A percentile compares a stretch with the other conserved stretches of the same genome.
Evolutionary conservation across 2,329 filamentous ascomycete genomes (phyloP).

Genomic region (Arthrobotrys pseudoclavata): DNA sequence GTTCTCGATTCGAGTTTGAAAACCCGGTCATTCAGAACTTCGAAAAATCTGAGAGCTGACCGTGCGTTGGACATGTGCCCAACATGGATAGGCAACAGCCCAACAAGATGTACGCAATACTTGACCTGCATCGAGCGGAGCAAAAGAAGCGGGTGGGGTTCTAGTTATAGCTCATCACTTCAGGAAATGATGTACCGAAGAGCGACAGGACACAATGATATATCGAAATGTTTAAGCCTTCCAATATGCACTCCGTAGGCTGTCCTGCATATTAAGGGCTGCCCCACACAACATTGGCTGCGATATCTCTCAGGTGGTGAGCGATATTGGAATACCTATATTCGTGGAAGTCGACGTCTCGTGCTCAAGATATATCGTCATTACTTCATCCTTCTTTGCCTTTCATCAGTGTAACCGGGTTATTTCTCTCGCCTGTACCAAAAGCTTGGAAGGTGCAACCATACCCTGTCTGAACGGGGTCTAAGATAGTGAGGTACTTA

Average conservation of each 20-base stretch:
- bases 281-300: slow-evolving; percentile 39
- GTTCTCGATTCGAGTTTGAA: slow-evolving; percentile 10
- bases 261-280: slow-evolving; percentile 35
- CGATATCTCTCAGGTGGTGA: slow-evolving; percentile 31
- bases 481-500: slow-evolving; percentile 58
- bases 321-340: slow-evolving; percentile 11
- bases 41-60: slow-evolving; percentile 11
- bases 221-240: slow-evolving; percentile 28
- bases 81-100: slow-evolving; percentile 35
- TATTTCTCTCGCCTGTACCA: slow-evolving; percentile 39
- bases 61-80: slow-evolving; percentile 21
- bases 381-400: not conserved
- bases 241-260: slow-evolving; percentile 27
- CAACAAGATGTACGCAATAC: not conserved
- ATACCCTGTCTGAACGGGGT: slow-evolving; percentile 24
- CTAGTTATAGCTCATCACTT: not conserved
- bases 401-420: slow-evolving; percentile 39
- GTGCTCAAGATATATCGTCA: slow-evolving; percentile 31
- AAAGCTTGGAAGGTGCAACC: slow-evolving; percentile 51
- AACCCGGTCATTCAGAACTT: slow-evolving; percentile 7
- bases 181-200: slow-evolving; percentile 26
- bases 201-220: slow-evolving; percentile 35
- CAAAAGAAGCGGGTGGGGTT: slow-evolving; percentile 18
- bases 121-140: slow-evolving; percentile 2
- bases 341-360: slow-evolving; percentile 39